Conservation (phyloP, 306 rosid species). For the Ormosia semicastrata region DNA sequence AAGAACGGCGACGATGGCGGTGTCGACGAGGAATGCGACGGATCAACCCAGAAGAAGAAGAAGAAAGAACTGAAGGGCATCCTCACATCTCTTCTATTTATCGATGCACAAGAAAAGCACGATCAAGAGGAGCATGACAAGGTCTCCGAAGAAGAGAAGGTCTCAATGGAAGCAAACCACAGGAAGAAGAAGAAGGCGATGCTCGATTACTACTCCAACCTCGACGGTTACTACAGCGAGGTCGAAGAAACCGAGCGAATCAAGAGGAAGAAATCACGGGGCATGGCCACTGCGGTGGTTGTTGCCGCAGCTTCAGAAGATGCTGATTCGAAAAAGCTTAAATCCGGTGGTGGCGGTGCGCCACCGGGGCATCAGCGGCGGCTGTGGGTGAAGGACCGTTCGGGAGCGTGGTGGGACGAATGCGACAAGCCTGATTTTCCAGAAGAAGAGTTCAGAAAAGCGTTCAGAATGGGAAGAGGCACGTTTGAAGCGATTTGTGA, state of each 20-base stretch:
- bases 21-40: neutral
- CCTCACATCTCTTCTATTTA: constrained; percentile 43
- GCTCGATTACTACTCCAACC: constrained; percentile 45
- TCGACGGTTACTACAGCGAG: constrained; percentile 41
- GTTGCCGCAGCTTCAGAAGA: neutral
- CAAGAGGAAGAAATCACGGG: constrained; percentile 52
- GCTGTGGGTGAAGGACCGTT: constrained; percentile 88
- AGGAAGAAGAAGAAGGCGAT: constrained; percentile 42
- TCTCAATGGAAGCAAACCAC: constrained; percentile 37
- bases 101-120: constrained; percentile 54
- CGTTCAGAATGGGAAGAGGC: constrained; percentile 67
- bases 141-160: constrained; percentile 41
- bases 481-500: constrained; percentile 74
- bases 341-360: neutral
- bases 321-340: neutral
- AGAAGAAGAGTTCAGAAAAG: constrained; percentile 71
- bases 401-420: constrained; percentile 94
- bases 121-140: constrained; percentile 39
- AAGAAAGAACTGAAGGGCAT: constrained; percentile 47
- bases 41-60: constrained; percentile 25
- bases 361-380: constrained; percentile 43
- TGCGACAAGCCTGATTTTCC: constrained; percentile 74
- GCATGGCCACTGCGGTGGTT: constrained; percentile 23
- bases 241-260: constrained; percentile 51
- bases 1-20: constrained; percentile 11